phyloP scores from a whole-genome alignment of 768 basidiomycete species.

The Cyclocybe cylindracea region DNA sequence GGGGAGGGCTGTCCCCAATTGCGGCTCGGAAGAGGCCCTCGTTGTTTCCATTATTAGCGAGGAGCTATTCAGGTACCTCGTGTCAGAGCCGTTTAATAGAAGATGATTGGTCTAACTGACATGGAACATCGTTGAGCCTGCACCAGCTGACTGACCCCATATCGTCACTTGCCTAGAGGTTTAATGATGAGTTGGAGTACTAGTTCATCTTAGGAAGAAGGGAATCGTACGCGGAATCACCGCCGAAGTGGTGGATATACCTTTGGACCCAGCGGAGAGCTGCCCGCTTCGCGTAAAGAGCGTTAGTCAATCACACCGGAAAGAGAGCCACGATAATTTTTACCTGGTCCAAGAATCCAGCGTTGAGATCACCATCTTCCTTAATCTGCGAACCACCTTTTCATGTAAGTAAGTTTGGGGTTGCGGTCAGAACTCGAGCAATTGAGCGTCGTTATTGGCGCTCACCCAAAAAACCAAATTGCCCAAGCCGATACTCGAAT shows the following conservation, averaged over 20 bases:
- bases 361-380: conserved; percentile 34
- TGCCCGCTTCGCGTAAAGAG: conserved; percentile 24
- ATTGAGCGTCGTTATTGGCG: not conserved
- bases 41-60: too few species aligned
- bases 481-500: conserved; percentile 43
- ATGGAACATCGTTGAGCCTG: conserved; percentile 43
- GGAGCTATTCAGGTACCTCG: too few species aligned
- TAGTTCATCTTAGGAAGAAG: not conserved
- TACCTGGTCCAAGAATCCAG: conserved; percentile 43
- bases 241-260: conserved; percentile 38
- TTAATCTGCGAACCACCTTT: conserved; percentile 34
- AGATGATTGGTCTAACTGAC: conserved; percentile 16
- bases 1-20: too few species aligned
- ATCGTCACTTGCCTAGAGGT: conserved; percentile 37
- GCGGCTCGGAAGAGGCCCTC: too few species aligned
- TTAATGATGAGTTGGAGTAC: not conserved
- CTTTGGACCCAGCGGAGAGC: conserved; percentile 39
- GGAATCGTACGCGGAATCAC: conserved; percentile 33
- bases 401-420: not conserved
- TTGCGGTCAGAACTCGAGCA: not conserved
- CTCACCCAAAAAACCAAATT: conserved; percentile 42
- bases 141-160: conserved; percentile 44
- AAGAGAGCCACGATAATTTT: not conserved
- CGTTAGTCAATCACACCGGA: not conserved
- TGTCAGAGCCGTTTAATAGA: not conserved